Percentiles rank a stretch among this genome's conserved stretches.
Evolutionary conservation across 495 filamentous ascomycete genomes (phyloP).

Genomic region (Aspergillus haitiensis): DNA sequence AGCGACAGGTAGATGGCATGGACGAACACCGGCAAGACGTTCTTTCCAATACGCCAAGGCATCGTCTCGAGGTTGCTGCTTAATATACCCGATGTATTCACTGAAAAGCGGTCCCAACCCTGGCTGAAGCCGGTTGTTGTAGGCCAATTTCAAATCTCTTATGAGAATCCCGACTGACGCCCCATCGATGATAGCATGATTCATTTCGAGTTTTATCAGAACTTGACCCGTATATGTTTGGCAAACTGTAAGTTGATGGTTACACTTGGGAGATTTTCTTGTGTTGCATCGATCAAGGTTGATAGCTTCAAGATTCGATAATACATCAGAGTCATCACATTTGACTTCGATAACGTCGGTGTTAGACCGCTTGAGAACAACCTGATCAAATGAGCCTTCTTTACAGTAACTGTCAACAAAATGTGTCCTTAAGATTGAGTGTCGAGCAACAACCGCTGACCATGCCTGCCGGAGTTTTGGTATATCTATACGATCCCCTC

Average conservation of each 20-base stretch:
- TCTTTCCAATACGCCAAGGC: conserved; percentile 51
- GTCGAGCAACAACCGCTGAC: conserved; percentile 53
- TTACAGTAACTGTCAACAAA: conserved; percentile 56
- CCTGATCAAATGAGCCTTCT: conserved; percentile 54
- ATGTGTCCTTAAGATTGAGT: conserved; percentile 55
- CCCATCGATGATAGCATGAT: conserved; percentile 55
- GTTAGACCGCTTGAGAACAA: conserved; percentile 47
- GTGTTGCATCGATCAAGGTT: conserved; percentile 37
- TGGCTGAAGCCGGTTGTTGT: conserved; percentile 40
- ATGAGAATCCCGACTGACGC: conserved; percentile 43
- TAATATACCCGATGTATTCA: conserved; percentile 55
- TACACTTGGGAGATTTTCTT: conserved; percentile 37
- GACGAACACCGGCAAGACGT: conserved; percentile 39
- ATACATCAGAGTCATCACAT: conserved; percentile 39
- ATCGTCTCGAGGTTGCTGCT: conserved; percentile 32
- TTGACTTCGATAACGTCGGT: conserved; percentile 39
- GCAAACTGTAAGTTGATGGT: conserved; percentile 53
- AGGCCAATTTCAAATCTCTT: conserved; percentile 46
- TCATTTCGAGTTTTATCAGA: conserved; percentile 55
- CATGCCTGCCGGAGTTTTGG: conserved; percentile 50
- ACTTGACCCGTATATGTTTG: conserved; percentile 41
- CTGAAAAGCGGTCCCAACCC: conserved; percentile 53
- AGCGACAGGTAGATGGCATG: conserved; percentile 43
- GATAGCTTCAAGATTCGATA: conserved; percentile 39
- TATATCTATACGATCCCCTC: conserved; percentile 34